These are phyloP conservation scores for Pichiaceae sp. DNA, from an alignment of 1,139 yeast species.

Conservation along the genomic window DNA sequence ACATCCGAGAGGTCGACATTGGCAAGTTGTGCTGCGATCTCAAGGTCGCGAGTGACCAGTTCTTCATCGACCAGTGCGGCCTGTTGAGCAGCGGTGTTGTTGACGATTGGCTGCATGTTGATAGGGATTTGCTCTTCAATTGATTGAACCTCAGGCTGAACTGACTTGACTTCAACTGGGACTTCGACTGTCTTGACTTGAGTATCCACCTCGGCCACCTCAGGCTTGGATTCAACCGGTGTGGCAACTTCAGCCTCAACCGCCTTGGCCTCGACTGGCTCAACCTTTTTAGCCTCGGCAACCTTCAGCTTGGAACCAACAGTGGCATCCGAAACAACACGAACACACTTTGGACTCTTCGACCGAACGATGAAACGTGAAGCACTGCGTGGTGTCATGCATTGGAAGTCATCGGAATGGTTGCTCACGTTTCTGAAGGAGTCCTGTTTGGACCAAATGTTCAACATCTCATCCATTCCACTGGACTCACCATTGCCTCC, in stretches of 20 bases:
- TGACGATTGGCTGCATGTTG: background rate
- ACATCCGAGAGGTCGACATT: background rate
- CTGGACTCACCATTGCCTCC: conserved; percentile 7
- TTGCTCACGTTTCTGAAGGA: conserved; percentile 13
- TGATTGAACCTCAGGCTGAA: background rate
- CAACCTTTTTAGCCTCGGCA: background rate
- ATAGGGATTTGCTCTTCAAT: background rate
- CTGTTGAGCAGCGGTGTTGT: background rate
- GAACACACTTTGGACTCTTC: conserved; percentile 15
- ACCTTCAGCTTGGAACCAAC: background rate
- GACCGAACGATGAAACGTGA: conserved; percentile 10
- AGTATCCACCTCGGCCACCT: background rate
- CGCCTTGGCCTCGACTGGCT: background rate
- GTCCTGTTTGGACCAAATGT: conserved; percentile 26
- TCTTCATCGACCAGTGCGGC: background rate
- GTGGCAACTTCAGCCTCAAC: background rate
- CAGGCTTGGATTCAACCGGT: background rate
- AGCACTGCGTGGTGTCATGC: conserved; percentile 18
- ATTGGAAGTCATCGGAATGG: conserved; percentile 16
- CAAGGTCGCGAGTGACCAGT: background rate
- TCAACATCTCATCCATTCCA: conserved; percentile 19
- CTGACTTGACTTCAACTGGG: background rate
- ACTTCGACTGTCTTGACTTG: background rate
- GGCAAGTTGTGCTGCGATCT: background rate
- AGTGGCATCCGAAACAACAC: conserved; percentile 8